Conservation (phyloP, 2,329 filamentous ascomycete genomes). For the Chaetomium globosum region DNA sequence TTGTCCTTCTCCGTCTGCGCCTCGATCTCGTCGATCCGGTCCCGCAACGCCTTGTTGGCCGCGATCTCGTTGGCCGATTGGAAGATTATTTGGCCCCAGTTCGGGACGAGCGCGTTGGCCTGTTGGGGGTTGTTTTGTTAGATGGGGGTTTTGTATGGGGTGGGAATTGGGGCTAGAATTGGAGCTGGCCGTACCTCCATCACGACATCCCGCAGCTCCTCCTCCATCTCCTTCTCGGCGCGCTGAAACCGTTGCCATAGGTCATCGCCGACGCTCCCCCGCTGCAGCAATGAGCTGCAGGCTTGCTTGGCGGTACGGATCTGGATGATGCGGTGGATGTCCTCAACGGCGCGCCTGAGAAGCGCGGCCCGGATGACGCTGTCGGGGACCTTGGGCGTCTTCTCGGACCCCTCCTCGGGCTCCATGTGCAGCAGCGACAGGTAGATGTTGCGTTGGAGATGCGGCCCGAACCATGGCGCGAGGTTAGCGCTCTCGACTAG, state of each 20-base stretch:
- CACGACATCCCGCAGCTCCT: constrained; percentile 91
- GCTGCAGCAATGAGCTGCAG: constrained; percentile 77
- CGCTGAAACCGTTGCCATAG: constrained; percentile 89
- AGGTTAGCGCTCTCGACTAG: constrained; percentile 78
- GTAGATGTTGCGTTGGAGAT: constrained; percentile 93
- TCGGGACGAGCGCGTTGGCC: constrained; percentile 86
- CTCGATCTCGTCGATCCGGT: constrained; percentile 74
- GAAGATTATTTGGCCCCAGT: constrained; percentile 95
- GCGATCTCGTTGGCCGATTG: constrained; percentile 96
- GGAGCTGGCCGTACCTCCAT: constrained; percentile 67
- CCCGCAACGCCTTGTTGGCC: constrained; percentile 76
- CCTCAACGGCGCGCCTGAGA: constrained; percentile 84
- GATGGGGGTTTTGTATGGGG: neutral
- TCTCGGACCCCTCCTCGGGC: constrained; percentile 63
- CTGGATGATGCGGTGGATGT: constrained; percentile 88
- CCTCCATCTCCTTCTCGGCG: constrained; percentile 97
- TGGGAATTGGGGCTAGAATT: too few species aligned
- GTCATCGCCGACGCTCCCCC: constrained; percentile 93
- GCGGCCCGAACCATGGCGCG: constrained; percentile 89
- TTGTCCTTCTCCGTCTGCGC: constrained; percentile 72
- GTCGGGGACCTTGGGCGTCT: constrained; percentile 73
- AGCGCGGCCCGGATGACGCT: constrained; percentile 86
- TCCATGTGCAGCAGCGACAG: constrained; percentile 84
- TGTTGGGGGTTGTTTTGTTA: constrained; percentile 44
- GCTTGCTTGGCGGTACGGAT: constrained; percentile 87